Percentiles rank a stretch among this genome's conserved stretches.
Evolutionary conservation across 2,329 filamentous ascomycete species (phyloP).

Genomic region (Tolypocladium cylindrosporum): DNA sequence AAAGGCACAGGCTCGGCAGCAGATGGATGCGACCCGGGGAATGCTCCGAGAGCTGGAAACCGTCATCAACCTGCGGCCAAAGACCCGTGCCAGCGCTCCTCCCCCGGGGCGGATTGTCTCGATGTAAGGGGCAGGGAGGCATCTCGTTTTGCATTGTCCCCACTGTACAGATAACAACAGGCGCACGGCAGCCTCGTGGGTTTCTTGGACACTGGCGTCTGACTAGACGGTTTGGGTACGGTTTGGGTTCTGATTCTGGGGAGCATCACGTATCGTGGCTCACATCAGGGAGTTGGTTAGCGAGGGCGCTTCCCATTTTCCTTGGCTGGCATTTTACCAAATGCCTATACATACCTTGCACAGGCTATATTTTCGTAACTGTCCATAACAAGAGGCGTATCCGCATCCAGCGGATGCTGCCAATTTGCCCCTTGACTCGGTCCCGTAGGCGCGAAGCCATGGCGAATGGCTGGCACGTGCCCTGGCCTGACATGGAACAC

Average conservation of each 20-base stretch:
- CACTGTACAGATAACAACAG: conserved; percentile 1
- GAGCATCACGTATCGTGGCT: neutral
- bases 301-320: neutral
- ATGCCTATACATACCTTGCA: neutral
- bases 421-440: neutral
- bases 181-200: conserved; percentile 1
- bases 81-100: conserved; percentile 24
- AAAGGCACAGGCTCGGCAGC: conserved; percentile 61
- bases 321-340: neutral
- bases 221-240: neutral
- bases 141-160: neutral
- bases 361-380: neutral
- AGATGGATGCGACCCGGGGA: conserved; percentile 69
- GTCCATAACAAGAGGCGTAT: neutral
- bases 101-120: conserved; percentile 28
- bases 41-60: conserved; percentile 93
- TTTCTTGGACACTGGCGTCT: conserved; percentile 1
- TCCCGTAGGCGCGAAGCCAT: neutral
- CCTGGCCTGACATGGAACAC: neutral
- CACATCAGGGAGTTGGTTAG: neutral
- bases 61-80: conserved; percentile 55
- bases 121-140: conserved; percentile 22
- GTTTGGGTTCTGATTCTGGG: neutral
- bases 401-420: neutral
- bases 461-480: neutral